These are phyloP conservation scores for Hymenoscyphus fructigenus DNA, from an alignment of 2,329 filamentous ascomycete species.

Conservation along the genomic window DNA sequence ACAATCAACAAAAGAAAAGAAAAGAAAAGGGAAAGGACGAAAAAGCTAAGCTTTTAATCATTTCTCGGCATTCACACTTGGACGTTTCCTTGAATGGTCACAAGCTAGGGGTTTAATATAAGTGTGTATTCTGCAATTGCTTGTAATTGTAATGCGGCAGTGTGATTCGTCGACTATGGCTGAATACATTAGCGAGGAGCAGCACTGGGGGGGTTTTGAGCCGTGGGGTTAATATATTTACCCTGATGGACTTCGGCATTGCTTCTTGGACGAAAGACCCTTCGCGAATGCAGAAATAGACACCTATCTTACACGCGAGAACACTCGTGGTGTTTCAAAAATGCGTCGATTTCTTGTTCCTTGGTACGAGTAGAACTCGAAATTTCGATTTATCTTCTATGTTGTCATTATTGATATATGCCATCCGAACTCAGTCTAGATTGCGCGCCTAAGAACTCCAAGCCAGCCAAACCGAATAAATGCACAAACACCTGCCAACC, in stretches of 20 bases:
- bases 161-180: slow-evolving; percentile 14
- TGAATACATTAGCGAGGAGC: slow-evolving; percentile 11
- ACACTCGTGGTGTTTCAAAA: not conserved
- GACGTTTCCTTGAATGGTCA: slow-evolving; percentile 3
- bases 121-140: not conserved
- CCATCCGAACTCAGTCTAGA: not conserved
- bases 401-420: slow-evolving; percentile 1
- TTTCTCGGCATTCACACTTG: not conserved
- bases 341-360: not conserved
- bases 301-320: too few species aligned
- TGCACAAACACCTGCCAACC: slow-evolving; percentile 1
- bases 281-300: not conserved
- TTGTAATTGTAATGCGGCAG: not conserved
- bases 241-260: slow-evolving; percentile 1
- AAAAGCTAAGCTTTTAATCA: slow-evolving; percentile 12
- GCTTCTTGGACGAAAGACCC: not conserved
- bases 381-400: not conserved
- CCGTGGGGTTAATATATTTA: slow-evolving; percentile 9
- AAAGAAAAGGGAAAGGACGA: not conserved
- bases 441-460: not conserved
- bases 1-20: not conserved
- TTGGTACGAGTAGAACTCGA: not conserved
- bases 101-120: not conserved
- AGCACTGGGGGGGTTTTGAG: not conserved
- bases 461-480: not conserved